Evolutionary conservation across 805 yeast species (phyloP), one percentile per base, ranked within the genome.

Genomic region (Saitoella complicata): DNA sequence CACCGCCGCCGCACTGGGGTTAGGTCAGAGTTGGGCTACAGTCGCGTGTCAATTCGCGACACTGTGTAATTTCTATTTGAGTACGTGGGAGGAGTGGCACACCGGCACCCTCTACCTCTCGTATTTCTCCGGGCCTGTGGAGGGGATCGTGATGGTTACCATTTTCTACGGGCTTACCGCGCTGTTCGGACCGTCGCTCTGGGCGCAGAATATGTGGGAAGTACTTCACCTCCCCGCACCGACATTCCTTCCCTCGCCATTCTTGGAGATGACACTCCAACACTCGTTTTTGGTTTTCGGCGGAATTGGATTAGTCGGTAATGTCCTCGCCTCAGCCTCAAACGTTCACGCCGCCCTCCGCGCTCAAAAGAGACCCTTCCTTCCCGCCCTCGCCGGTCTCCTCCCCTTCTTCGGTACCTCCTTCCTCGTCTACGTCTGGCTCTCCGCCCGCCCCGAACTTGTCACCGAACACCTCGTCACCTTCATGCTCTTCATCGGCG

Each of bases 51-150:
- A 82, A 2, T 69, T 83, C 43, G 73, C 80, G 49, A 83, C 85
- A 56, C 79, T 87, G 58, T 79, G 84, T 52, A 61, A 84, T 43
- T 79, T 66, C 67, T 66, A 62, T 37, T 38, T 46, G 38, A 48
- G 53, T 9, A 52, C 51, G 31, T 51, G 56, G 56, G 52, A 48
- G 40, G 46, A 53, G 6, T 52, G 52, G 40, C 56, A 50, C 37
- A 54, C 54, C 21, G 49, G 49, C 32, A 80, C 78, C 32, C 65
- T 88, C 46, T 88, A 73, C 59, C 68, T 88, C 44, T 80, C 91
- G 38, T 80, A 75, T 53, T 71, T 85, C 55, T 81, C 93, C 37
- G 98, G 97, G 0, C 98, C 98, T 1, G 95, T 91, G 5, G 97
- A 91, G 63, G 98, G 97, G 5, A 80, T 88, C 32, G 57, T 86